Evolutionary conservation across 2,329 filamentous ascomycete species (phyloP).

Genomic region (Fusarium pseudograminearum): DNA sequence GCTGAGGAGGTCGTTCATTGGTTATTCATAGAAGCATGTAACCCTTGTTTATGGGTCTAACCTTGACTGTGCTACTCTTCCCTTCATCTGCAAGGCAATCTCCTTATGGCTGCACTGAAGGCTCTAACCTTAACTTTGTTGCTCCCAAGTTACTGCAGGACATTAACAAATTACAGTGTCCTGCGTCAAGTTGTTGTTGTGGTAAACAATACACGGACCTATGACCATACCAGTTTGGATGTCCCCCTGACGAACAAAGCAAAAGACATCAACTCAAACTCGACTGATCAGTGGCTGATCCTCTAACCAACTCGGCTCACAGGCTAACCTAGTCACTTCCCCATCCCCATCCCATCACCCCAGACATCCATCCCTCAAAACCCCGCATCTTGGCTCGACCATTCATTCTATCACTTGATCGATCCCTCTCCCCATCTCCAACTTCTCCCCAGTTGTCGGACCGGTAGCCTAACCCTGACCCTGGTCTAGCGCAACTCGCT

Average conservation of each 20-base stretch:
- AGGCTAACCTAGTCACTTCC: background rate
- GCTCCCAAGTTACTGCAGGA: background rate
- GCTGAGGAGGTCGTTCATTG: slow-evolving; percentile 6
- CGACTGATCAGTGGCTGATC: slow-evolving; percentile 13
- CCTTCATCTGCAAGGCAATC: background rate
- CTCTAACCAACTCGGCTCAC: background rate
- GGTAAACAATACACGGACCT: background rate
- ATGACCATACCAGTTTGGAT: background rate
- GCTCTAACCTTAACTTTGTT: slow-evolving; percentile 28
- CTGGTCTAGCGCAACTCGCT: slow-evolving; percentile 16
- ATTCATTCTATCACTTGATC: slow-evolving; percentile 8
- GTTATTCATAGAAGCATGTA: slow-evolving; percentile 6
- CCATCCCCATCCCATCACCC: background rate
- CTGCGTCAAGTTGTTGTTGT: background rate
- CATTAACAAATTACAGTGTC: background rate
- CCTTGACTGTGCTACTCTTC: slow-evolving; percentile 15
- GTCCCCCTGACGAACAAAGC: background rate
- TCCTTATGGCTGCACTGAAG: background rate
- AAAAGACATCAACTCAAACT: background rate
- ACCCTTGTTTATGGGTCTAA: slow-evolving; percentile 22
- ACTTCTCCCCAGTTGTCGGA: slow-evolving; percentile 24
- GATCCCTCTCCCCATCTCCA: slow-evolving; percentile 3
- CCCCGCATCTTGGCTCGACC: slow-evolving; percentile 27
- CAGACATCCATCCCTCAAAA: slow-evolving; percentile 6
- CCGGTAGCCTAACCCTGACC: slow-evolving; percentile 7